Percentiles rank a stretch among this genome's conserved stretches.
Conservation (phyloP, 1,284 basidiomycete genomes). For the Trametes hirsuta region DNA sequence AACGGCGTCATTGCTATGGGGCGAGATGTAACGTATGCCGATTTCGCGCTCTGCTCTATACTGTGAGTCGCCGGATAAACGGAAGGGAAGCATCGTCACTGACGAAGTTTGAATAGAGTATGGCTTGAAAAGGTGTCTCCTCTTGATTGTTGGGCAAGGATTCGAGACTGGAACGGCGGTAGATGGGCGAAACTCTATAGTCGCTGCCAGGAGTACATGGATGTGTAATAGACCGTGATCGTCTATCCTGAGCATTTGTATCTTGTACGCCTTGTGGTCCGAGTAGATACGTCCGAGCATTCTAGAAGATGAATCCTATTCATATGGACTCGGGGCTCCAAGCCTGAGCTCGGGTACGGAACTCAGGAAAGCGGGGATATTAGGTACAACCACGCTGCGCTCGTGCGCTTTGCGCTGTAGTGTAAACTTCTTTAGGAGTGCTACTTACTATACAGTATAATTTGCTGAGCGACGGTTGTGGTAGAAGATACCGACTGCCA, state of each 20-base stretch:
- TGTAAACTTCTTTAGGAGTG: too few species aligned
- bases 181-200: constrained; percentile 61
- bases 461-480: too few species aligned
- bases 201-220: constrained; percentile 62
- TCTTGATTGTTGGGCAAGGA: constrained; percentile 63
- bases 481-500: neutral
- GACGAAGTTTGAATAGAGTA: constrained; percentile 31
- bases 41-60: constrained; percentile 66
- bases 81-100: neutral
- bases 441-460: too few species aligned
- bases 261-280: neutral
- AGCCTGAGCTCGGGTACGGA: too few species aligned
- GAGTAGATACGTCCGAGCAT: too few species aligned
- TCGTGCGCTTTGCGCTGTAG: too few species aligned
- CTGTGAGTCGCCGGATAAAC: constrained; percentile 10
- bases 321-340: too few species aligned
- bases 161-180: constrained; percentile 64
- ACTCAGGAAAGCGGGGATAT: too few species aligned
- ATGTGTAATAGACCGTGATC: constrained; percentile 39
- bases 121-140: constrained; percentile 69
- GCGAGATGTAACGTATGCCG: constrained; percentile 65
- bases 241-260: neutral
- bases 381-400: too few species aligned
- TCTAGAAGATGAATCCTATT: too few species aligned
- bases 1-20: constrained; percentile 71